Percentiles rank a stretch among this genome's conserved stretches.
Evolutionary conservation across 768 basidiomycete species (phyloP).

Genomic region (Leccinum variicolor): DNA sequence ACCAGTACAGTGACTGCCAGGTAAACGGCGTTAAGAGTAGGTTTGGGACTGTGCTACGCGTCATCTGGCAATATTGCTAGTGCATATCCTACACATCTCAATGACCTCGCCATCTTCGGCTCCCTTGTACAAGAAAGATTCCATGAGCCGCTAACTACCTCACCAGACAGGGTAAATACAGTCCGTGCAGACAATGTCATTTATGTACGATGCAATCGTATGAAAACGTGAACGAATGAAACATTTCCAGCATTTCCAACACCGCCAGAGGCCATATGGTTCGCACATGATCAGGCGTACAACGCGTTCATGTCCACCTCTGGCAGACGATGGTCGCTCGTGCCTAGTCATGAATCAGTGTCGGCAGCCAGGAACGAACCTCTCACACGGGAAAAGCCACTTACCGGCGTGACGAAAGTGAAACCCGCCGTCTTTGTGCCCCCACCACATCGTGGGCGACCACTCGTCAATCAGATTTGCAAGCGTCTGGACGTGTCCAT

Average conservation of each 20-base stretch:
- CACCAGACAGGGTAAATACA: background rate
- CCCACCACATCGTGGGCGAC: conserved; percentile 33
- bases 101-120: too few relatives aligned
- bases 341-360: conserved; percentile 13
- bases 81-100: too few relatives aligned
- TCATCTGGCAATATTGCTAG: too few relatives aligned
- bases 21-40: too few relatives aligned
- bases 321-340: conserved; percentile 19
- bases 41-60: too few relatives aligned
- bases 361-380: background rate
- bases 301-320: conserved; percentile 15
- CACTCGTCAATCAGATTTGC: conserved; percentile 35
- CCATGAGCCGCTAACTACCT: background rate
- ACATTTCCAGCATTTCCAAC: background rate
- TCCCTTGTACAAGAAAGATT: background rate
- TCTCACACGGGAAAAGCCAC: background rate
- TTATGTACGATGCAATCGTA: background rate
- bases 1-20: too few relatives aligned
- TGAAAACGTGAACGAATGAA: background rate
- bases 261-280: background rate
- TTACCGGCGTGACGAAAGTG: conserved; percentile 19
- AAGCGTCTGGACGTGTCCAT: conserved; percentile 34
- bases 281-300: background rate
- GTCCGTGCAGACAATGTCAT: background rate
- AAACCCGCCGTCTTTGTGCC: conserved; percentile 14